Conservation (phyloP, 2,329 filamentous ascomycete genomes). For the Penicillium digitatum region DNA sequence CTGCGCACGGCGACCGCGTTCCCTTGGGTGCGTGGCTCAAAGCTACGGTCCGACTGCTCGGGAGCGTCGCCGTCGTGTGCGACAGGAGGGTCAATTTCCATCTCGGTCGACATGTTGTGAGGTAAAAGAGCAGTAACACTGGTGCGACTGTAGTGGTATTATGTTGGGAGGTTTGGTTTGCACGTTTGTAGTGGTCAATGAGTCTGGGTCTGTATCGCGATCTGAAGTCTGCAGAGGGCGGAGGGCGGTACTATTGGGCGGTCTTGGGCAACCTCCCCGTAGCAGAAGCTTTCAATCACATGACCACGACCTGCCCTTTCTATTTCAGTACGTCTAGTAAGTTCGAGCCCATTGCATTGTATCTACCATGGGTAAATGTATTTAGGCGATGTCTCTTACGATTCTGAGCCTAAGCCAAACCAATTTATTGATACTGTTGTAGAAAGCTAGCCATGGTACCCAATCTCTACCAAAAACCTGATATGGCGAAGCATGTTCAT, state of each 20-base stretch:
- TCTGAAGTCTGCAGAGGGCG: constrained; percentile 4
- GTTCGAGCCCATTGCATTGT: not conserved
- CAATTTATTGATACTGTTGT: not conserved
- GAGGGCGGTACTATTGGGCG: not conserved
- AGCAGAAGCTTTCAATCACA: constrained; percentile 1
- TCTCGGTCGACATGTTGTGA: constrained; percentile 42
- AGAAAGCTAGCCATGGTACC: not conserved
- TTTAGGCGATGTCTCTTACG: not conserved
- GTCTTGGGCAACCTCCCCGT: not conserved
- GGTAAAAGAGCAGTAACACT: constrained; percentile 46
- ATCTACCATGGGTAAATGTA: not conserved
- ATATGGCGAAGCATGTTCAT: not conserved
- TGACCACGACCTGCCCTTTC: not conserved
- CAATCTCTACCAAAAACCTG: not conserved
- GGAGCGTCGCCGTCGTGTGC: constrained; percentile 35
- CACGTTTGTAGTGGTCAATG: not conserved
- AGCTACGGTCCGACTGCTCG: constrained; percentile 30
- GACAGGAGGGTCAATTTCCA: constrained; percentile 44
- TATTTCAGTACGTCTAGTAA: not conserved
- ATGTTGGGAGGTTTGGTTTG: constrained; percentile 36
- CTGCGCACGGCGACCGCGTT: constrained; percentile 58
- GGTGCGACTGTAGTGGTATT: constrained; percentile 49
- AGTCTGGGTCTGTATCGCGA: not conserved
- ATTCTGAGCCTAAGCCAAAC: not conserved
- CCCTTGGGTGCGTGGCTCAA: constrained; percentile 44